Evolutionary conservation across 2,329 filamentous ascomycete species (phyloP).

Genomic region (Hirsutella thompsonii): DNA sequence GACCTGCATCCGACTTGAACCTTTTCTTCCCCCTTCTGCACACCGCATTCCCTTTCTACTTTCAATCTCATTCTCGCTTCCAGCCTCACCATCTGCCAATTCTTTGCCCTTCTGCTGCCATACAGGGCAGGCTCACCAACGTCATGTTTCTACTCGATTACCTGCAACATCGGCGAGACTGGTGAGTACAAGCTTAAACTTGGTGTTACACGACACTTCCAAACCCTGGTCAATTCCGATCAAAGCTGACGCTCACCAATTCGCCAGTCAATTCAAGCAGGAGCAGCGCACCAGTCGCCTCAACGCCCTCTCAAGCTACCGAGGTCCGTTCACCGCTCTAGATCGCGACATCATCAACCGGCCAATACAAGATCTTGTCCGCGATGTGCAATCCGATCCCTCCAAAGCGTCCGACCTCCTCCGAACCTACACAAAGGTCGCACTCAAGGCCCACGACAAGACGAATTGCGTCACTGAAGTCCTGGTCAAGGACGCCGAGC

Average conservation of each 20-base stretch:
- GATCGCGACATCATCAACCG: constrained; percentile 58
- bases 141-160: constrained; percentile 39
- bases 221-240: no score
- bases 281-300: constrained; percentile 60
- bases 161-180: constrained; percentile 57
- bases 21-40: not conserved
- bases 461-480: constrained; percentile 89
- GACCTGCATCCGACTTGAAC: constrained; percentile 1
- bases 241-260: not conserved
- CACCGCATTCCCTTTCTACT: not conserved
- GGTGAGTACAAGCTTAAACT: constrained; percentile 29
- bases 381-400: constrained; percentile 59
- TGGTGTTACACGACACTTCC: not conserved
- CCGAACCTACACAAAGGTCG: constrained; percentile 77
- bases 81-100: not conserved
- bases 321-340: constrained; percentile 44
- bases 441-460: constrained; percentile 68
- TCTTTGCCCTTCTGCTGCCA: not conserved
- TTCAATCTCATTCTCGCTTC: not conserved
- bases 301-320: constrained; percentile 52
- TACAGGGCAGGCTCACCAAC: not conserved
- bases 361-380: constrained; percentile 66
- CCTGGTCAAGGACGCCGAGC: constrained; percentile 64
- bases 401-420: constrained; percentile 60
- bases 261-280: constrained; percentile 64